phyloP scores from a whole-genome alignment of 2,329 filamentous ascomycete genomes.

The Fusarium neocosmosporiellum region DNA sequence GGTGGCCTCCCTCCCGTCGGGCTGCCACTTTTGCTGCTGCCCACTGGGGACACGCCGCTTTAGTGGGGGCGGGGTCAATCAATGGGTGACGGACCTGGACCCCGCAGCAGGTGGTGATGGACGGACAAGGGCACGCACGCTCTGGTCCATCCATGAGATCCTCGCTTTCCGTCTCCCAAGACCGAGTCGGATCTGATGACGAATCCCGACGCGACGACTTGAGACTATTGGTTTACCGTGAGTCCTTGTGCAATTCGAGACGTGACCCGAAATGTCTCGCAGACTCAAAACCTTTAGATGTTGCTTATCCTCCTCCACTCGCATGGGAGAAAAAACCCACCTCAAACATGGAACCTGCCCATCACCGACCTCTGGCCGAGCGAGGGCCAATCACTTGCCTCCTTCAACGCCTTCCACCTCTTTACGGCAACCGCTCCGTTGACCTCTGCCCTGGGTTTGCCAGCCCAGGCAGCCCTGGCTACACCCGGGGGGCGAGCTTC shows the following conservation, averaged over 20 bases:
- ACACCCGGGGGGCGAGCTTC: background rate
- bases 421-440: constrained; percentile 11
- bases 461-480: background rate
- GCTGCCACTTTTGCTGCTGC: background rate
- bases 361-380: background rate
- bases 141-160: too few species aligned
- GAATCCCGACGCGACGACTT: background rate
- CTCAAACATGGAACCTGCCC: background rate
- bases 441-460: background rate
- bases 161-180: background rate
- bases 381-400: constrained; percentile 25
- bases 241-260: background rate
- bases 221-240: background rate
- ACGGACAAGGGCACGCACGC: background rate
- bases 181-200: background rate
- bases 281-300: background rate
- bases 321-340: background rate
- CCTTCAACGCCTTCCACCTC: constrained; percentile 12
- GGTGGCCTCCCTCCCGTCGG: background rate
- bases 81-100: background rate
- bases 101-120: background rate
- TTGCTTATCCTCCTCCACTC: background rate
- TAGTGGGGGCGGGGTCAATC: constrained; percentile 34
- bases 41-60: background rate
- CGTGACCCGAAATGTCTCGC: background rate